These are phyloP conservation scores for Paradendryphiella salina DNA, from an alignment of 2,329 filamentous ascomycete genomes.

Conservation along the genomic window DNA sequence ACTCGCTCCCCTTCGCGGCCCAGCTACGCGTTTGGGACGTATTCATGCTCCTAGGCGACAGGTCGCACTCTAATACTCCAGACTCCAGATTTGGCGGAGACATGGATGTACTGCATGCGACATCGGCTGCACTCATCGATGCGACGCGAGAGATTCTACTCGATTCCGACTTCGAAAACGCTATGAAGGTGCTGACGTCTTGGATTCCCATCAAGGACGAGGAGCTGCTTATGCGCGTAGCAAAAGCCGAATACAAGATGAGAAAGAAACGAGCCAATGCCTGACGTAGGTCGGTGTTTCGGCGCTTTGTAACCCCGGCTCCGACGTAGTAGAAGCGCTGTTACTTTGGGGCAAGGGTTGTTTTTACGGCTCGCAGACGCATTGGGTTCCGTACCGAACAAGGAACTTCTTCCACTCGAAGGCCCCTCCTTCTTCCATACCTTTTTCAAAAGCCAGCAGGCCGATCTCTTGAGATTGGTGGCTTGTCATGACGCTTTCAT, in stretches of 20 bases:
- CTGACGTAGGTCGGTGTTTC: constrained; percentile 24
- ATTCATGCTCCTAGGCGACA: constrained; percentile 89
- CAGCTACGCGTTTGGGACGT: constrained; percentile 97
- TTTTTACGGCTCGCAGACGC: constrained; percentile 5
- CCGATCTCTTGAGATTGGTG: constrained; percentile 43
- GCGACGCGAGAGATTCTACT: constrained; percentile 85
- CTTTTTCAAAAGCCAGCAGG: constrained; percentile 32
- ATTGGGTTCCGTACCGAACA: constrained; percentile 19
- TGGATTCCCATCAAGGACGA: constrained; percentile 95
- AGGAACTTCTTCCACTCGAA: constrained; percentile 18
- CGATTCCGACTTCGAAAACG: constrained; percentile 94
- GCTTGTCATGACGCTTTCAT: constrained; percentile 30
- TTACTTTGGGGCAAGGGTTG: neutral
- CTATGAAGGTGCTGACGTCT: constrained; percentile 94
- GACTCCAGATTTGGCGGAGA: constrained; percentile 58
- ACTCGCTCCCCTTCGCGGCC: constrained; percentile 90
- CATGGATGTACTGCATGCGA: constrained; percentile 86
- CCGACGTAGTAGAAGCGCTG: constrained; percentile 14
- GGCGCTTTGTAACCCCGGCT: constrained; percentile 7
- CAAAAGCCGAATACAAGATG: constrained; percentile 82
- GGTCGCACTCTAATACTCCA: constrained; percentile 51
- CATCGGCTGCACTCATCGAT: constrained; percentile 86
- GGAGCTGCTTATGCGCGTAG: constrained; percentile 88
- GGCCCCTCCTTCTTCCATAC: constrained; percentile 22
- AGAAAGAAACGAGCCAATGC: constrained; percentile 55